Evolutionary conservation across 371 early-diverging fungal species (phyloP).

Genomic region (Actinomortierella wolfii): DNA sequence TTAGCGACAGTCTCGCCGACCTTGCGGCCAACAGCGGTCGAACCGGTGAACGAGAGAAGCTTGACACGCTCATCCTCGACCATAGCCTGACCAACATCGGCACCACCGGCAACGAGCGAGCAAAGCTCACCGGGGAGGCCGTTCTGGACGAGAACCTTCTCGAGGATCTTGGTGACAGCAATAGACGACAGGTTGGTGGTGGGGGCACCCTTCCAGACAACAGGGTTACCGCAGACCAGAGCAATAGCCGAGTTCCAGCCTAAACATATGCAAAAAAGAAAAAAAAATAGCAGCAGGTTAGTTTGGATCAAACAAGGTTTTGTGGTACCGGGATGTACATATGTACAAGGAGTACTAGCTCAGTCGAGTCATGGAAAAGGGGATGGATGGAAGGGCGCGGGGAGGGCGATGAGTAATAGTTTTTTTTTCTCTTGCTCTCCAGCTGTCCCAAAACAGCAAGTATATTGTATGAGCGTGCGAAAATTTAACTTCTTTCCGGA

Average conservation of each 20-base stretch:
- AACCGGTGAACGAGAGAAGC: constrained; percentile 91
- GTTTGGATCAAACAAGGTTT: no score
- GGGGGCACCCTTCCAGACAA: constrained; percentile 95
- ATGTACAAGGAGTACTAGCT: no score
- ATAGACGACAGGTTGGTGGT: constrained; percentile 86
- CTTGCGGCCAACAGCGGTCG: constrained; percentile 78
- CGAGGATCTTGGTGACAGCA: constrained; percentile 90
- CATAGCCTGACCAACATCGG: constrained; percentile 86
- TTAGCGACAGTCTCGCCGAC: constrained; percentile 83
- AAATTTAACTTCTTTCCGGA: no score
- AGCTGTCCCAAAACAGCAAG: no score
- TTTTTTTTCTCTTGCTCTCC: no score
- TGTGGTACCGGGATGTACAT: no score
- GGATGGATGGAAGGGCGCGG: background rate
- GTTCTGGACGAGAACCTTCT: constrained; percentile 84
- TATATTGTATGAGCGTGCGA: no score
- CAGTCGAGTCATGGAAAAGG: no score
- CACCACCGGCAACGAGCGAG: constrained; percentile 89
- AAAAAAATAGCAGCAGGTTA: background rate
- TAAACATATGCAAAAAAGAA: constrained; percentile 4
- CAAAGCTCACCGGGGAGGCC: constrained; percentile 86
- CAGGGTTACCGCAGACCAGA: constrained; percentile 92
- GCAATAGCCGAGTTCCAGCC: constrained; percentile 95
- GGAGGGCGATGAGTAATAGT: background rate
- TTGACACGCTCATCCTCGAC: constrained; percentile 74